Percentiles rank a stretch among this genome's conserved stretches.
Conservation (phyloP, 495 filamentous ascomycete genomes). For the Xylaria sp. region DNA sequence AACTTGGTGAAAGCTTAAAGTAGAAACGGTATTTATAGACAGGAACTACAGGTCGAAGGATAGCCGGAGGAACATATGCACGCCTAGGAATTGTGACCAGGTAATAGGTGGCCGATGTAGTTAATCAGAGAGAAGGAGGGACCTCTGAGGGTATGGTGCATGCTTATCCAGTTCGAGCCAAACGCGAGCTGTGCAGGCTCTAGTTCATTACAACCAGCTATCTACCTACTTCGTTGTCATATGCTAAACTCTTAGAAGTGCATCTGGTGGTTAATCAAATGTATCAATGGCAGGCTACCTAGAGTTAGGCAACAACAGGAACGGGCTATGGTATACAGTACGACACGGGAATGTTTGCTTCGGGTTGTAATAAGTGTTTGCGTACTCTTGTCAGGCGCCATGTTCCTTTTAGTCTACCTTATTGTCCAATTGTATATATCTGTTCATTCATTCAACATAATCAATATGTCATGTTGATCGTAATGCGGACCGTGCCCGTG, state of each 20-base stretch:
- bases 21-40: neutral
- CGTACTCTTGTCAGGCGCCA: neutral
- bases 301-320: neutral
- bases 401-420: neutral
- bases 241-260: neutral
- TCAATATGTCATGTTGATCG: neutral
- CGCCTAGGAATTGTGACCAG: neutral
- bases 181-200: neutral
- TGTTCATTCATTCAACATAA: neutral
- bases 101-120: neutral
- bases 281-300: neutral
- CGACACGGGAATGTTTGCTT: constrained; percentile 10
- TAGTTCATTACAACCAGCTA: neutral
- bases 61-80: neutral
- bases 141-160: neutral
- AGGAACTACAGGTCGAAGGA: neutral
- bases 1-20: neutral
- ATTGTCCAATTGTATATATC: neutral
- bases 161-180: neutral
- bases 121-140: neutral
- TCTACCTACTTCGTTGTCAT: neutral
- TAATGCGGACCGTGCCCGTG: neutral
- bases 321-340: neutral
- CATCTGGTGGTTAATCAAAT: neutral
- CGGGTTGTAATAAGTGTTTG: neutral